Evolutionary conservation across 1,284 basidiomycete species (phyloP), one percentile per base, ranked within the genome.

Genomic region (Pseudozyma pruni): DNA sequence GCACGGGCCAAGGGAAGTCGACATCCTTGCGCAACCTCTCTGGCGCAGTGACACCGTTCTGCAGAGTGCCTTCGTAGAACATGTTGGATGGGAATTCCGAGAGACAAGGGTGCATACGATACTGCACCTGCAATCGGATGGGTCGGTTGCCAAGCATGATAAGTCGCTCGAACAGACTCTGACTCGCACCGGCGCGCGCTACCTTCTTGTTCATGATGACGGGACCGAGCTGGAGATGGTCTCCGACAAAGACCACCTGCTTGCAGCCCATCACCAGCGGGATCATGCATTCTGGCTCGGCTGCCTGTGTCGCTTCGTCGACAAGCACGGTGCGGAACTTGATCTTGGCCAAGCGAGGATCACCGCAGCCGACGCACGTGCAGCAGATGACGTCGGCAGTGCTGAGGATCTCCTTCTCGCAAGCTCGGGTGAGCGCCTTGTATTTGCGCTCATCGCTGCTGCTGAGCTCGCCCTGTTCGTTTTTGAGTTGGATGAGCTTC

Each of bases 151-250:
- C 90, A 53, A 98, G 89, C 46, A 97, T 87, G 71, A 98, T 94
- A 47, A 99, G 89, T 34, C 96, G 91, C 83, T 99, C 96, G 79
- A 99, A 98, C 22, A 99, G 89, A 1, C 94, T 98, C 82, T 98
- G 94, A 0, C 94, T 97, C 39, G 98, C 87, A 27, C 96, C 96
- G 0, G 96, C 96, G 14, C 93, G 90, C 0, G 96, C 96, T 1
- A 95, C 96, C 83, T 98, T 98, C 88, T 98, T 98, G 88, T 98
- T 98, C 96, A 98, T 98, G 83, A 99, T 98, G 75, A 98, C 96
- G 9, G 96, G 96, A 1, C 96, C 96, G 44, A 98, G 89, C 87
- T 99, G 96, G 85, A 91, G 74, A 83, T 98, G 94, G 84, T 98
- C 94, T 48, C 96, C 96, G 47, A 99, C 96, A 46, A 99, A 89